A percentile compares a stretch with the other conserved stretches of the same genome.
Conservation (phyloP, 805 yeast genomes). For the Saccharomycopsis sp. region DNA sequence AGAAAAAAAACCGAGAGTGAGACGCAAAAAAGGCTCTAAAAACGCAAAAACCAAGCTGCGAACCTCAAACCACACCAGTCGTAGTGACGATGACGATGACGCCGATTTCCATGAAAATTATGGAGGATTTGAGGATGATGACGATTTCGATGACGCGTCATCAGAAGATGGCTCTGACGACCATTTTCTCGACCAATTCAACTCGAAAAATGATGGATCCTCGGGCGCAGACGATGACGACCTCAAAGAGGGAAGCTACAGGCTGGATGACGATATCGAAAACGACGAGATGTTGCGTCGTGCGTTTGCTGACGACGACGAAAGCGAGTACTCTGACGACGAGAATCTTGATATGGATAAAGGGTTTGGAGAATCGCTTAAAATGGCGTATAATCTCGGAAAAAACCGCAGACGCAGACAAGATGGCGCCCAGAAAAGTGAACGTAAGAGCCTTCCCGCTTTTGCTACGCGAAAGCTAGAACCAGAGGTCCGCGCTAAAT, state of each 20-base stretch:
- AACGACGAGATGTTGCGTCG: neutral
- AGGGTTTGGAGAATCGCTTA: slow-evolving; percentile 51
- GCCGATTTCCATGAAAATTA: slow-evolving; percentile 27
- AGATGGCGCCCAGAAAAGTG: neutral
- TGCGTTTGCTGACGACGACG: slow-evolving; percentile 21
- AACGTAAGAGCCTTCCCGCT: neutral
- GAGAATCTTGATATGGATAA: slow-evolving; percentile 33
- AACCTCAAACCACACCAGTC: too few relatives aligned
- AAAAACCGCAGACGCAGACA: slow-evolving; percentile 24
- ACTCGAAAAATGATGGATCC: slow-evolving; percentile 5
- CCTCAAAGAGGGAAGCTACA: neutral
- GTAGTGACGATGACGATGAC: slow-evolving; percentile 19
- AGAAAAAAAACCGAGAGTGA: neutral
- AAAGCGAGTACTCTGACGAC: slow-evolving; percentile 28
- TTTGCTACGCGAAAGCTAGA: slow-evolving; percentile 38
- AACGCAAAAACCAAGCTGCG: too few relatives aligned
- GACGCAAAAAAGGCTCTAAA: neutral
- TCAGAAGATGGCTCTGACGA: slow-evolving; percentile 26
- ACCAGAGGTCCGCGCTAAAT: slow-evolving; percentile 62
- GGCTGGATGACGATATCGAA: neutral
- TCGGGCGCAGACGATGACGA: slow-evolving; percentile 23
- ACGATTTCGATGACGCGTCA: slow-evolving; percentile 24
- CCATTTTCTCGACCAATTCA: slow-evolving; percentile 27
- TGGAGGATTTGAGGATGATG: slow-evolving; percentile 28
- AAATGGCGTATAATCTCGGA: slow-evolving; percentile 60